phyloP scores from a whole-genome alignment of 2,329 filamentous ascomycete genomes.

The Arthrobotrys entomopaga region DNA sequence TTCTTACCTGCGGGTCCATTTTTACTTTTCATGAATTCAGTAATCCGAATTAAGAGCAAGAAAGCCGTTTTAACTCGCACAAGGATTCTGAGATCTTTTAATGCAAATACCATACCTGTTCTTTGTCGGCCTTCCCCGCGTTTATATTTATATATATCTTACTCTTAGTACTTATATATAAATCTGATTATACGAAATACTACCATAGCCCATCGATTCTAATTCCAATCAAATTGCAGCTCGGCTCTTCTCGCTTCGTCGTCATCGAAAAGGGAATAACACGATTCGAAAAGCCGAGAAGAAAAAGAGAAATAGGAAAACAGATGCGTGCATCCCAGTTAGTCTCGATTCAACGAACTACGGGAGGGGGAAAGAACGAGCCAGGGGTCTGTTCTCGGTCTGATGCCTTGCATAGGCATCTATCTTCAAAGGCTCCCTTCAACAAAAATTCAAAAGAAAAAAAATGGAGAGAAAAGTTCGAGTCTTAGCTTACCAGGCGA shows the following conservation, averaged over 20 bases:
- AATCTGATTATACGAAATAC: too few species aligned
- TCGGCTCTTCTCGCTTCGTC: slow-evolving; percentile 38
- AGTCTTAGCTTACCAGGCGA: slow-evolving; percentile 26
- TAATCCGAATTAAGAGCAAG: slow-evolving; percentile 15
- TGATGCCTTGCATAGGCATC: slow-evolving; percentile 33
- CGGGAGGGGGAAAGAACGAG: slow-evolving; percentile 23
- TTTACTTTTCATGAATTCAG: slow-evolving; percentile 13
- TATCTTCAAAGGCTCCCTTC: not conserved
- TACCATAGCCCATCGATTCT: not conserved
- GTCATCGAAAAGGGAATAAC: slow-evolving; percentile 43
- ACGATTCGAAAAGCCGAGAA: slow-evolving; percentile 32
- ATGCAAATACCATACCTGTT: not conserved
- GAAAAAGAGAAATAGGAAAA: slow-evolving; percentile 47
- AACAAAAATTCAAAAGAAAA: not conserved
- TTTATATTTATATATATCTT: slow-evolving; percentile 30
- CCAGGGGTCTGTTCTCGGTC: slow-evolving; percentile 9
- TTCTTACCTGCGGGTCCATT: slow-evolving; percentile 3
- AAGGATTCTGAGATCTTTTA: slow-evolving; percentile 10
- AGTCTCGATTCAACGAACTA: slow-evolving; percentile 39
- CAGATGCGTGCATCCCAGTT: slow-evolving; percentile 48
- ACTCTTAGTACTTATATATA: too few species aligned
- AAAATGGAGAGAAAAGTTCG: slow-evolving; percentile 3
- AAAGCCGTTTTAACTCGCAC: slow-evolving; percentile 41
- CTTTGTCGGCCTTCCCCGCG: slow-evolving; percentile 23
- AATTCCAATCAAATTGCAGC: not conserved